A percentile compares a stretch with the other conserved stretches of the same genome.
Evolutionary conservation across 116 monocot genomes (phyloP).

Genomic region (Posidonia oceanica): DNA sequence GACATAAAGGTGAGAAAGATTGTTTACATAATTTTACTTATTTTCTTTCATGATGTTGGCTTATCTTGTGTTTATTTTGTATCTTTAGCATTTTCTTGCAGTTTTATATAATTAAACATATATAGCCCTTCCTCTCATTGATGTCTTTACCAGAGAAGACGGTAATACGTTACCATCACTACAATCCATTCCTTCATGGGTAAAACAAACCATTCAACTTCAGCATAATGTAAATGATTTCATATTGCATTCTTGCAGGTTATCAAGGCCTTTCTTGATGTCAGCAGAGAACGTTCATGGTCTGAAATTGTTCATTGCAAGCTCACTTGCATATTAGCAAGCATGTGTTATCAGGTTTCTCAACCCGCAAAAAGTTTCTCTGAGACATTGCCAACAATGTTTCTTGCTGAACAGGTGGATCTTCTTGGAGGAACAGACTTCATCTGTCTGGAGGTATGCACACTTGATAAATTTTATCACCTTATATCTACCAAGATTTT

Average conservation of each 20-base stretch:
- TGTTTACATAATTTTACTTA: background rate
- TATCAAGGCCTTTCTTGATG: conserved; percentile 68
- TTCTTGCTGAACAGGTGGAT: conserved; percentile 63
- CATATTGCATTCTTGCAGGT: conserved; percentile 31
- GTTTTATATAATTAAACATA: background rate
- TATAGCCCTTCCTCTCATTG: background rate
- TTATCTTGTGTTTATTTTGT: background rate
- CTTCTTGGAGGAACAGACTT: conserved; percentile 90
- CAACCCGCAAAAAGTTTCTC: conserved; percentile 13
- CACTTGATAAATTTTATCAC: too few species aligned
- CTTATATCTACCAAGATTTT: too few species aligned
- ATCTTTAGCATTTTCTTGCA: background rate
- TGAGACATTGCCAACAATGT: conserved; percentile 14
- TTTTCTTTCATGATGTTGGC: background rate
- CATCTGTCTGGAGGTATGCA: conserved; percentile 76
- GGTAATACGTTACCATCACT: background rate
- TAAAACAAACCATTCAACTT: background rate
- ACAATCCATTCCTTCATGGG: background rate
- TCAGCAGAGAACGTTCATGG: conserved; percentile 81
- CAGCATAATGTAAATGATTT: background rate
- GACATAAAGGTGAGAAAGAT: conserved; percentile 76
- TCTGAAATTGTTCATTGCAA: conserved; percentile 77
- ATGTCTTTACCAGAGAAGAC: background rate
- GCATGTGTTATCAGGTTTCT: conserved; percentile 65
- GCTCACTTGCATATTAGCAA: conserved; percentile 83